Evolutionary conservation across 208 protist genomes (phyloP).

Genomic region (Leishmania martiniquensis): DNA sequence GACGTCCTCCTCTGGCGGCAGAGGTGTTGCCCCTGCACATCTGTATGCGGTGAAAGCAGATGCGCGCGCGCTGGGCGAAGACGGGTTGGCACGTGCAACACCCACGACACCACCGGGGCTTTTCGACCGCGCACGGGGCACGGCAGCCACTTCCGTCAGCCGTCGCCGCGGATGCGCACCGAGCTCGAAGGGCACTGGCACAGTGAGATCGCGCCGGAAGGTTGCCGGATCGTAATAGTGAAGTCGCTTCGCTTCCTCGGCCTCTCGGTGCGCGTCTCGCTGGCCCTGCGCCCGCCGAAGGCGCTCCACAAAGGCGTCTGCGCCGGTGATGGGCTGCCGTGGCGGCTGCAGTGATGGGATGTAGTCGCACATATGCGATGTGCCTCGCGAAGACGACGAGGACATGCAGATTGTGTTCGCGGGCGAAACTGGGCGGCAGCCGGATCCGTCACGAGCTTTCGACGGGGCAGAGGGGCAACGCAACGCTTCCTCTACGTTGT

Average conservation of each 20-base stretch:
- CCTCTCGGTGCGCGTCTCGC: constrained; percentile 23
- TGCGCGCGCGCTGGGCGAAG: neutral
- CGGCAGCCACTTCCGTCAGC: constrained; percentile 1
- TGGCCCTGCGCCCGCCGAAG: constrained; percentile 39
- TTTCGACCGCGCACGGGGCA: constrained; percentile 8
- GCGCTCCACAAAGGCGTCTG: constrained; percentile 48
- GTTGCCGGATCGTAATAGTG: constrained; percentile 39
- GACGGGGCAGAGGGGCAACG: neutral
- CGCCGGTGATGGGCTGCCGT: constrained; percentile 31
- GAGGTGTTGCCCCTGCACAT: neutral
- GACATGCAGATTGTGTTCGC: constrained; percentile 1
- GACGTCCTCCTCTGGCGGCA: neutral
- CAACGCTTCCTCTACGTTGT: neutral
- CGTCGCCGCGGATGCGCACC: constrained; percentile 8
- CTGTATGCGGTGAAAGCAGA: neutral
- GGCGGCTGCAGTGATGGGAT: constrained; percentile 28
- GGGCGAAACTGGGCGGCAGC: neutral
- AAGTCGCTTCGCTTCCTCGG: constrained; percentile 44
- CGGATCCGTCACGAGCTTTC: neutral
- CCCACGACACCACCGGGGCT: neutral
- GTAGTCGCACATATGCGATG: constrained; percentile 1
- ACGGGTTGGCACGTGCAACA: too few species aligned
- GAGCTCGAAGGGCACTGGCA: constrained; percentile 53
- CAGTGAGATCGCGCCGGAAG: constrained; percentile 40
- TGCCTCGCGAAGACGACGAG: neutral